Conservation (phyloP, 2,329 filamentous ascomycete species). For the Fulvia fulva region DNA sequence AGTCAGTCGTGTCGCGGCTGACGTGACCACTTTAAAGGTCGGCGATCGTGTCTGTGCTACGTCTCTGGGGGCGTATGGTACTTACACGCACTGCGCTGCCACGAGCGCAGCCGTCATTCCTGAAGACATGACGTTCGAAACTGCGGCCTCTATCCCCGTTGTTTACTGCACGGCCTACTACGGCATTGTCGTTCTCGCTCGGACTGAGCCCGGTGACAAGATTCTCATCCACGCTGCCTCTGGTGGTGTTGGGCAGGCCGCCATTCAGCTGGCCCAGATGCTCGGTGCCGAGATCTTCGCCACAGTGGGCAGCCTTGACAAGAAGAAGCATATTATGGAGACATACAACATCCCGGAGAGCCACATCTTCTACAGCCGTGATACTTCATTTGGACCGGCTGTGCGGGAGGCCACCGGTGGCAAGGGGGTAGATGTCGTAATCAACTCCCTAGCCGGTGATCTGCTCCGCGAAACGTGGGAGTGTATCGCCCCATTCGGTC, state of each 20-base stretch:
- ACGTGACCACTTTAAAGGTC: neutral
- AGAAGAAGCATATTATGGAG: conserved; percentile 25
- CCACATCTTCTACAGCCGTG: conserved; percentile 32
- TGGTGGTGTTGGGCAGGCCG: conserved; percentile 30
- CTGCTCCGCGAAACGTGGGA: conserved; percentile 26
- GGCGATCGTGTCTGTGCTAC: neutral
- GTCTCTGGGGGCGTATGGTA: conserved; percentile 3
- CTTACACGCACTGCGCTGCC: neutral
- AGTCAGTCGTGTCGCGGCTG: neutral
- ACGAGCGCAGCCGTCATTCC: conserved; percentile 3
- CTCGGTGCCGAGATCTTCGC: conserved; percentile 27
- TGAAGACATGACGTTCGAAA: conserved; percentile 12
- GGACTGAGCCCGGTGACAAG: conserved; percentile 31
- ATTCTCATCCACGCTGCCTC: conserved; percentile 33
- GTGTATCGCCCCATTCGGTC: conserved; percentile 29
- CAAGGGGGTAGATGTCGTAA: conserved; percentile 34
- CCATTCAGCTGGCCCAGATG: conserved; percentile 23
- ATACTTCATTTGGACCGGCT: conserved; percentile 22
- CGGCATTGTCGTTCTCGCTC: conserved; percentile 27
- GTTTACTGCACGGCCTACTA: conserved; percentile 24
- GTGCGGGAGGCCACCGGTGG: conserved; percentile 24
- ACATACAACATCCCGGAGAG: conserved; percentile 24
- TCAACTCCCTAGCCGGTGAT: conserved; percentile 30
- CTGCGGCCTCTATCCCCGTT: conserved; percentile 20
- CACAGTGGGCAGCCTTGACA: conserved; percentile 27